Percentiles rank a stretch among this genome's conserved stretches.
These are phyloP conservation scores for Catharanthus roseus DNA, from an alignment of 257 asterid species.

Conservation along the genomic window DNA sequence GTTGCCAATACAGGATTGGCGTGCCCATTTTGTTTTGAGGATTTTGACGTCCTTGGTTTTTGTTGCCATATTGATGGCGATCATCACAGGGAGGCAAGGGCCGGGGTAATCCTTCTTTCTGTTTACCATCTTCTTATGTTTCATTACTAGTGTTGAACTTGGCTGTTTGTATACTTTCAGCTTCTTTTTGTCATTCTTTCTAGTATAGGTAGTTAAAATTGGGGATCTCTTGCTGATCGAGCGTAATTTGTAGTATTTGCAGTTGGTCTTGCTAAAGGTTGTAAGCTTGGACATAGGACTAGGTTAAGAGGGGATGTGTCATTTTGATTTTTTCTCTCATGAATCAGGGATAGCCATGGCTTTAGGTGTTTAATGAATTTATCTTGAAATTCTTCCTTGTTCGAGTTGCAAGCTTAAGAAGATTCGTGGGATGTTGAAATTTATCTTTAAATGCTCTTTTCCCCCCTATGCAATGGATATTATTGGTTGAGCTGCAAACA, in stretches of 20 bases:
- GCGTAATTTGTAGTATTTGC: neutral
- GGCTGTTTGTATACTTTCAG: neutral
- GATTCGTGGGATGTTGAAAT: neutral
- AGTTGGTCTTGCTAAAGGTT: neutral
- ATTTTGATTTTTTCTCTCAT: neutral
- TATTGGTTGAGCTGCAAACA: neutral
- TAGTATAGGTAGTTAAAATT: neutral
- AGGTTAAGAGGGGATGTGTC: neutral
- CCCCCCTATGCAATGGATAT: neutral
- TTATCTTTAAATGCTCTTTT: neutral
- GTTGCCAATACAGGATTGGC: constrained; percentile 59
- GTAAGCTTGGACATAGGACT: neutral
- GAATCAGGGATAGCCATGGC: neutral
- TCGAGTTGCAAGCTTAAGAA: neutral
- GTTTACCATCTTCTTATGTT: neutral
- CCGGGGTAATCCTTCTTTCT: constrained; percentile 45
- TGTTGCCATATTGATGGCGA: constrained; percentile 91
- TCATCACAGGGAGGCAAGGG: constrained; percentile 74
- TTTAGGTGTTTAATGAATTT: neutral
- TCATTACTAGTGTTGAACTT: no score
- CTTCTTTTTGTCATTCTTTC: neutral
- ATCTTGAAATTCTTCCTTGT: neutral
- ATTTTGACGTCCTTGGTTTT: constrained; percentile 76
- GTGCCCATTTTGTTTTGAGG: constrained; percentile 84
- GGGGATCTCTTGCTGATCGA: neutral